A percentile compares a stretch with the other conserved stretches of the same genome.
These are phyloP conservation scores for Coelastrella sp. DNA, from an alignment of 139 green algal species.

Conservation along the genomic window DNA sequence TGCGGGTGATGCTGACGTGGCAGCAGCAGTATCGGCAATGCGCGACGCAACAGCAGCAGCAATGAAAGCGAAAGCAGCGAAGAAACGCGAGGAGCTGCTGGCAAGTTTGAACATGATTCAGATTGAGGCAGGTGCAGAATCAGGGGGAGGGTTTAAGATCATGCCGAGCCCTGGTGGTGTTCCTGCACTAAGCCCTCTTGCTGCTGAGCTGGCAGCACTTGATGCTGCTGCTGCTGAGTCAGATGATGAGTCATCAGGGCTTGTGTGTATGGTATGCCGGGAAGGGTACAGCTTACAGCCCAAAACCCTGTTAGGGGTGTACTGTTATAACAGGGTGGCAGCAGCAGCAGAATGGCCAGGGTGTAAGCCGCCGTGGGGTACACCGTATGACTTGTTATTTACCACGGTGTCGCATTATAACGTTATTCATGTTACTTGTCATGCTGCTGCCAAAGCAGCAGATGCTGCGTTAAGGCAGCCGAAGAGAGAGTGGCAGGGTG, in stretches of 20 bases:
- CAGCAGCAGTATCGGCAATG: conserved; percentile 37
- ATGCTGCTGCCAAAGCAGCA: conserved; percentile 64
- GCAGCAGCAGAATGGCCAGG: conserved; percentile 30
- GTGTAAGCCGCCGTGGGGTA: conserved; percentile 31
- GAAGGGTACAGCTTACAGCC: conserved; percentile 70
- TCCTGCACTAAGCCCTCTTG: conserved; percentile 47
- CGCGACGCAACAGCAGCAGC: conserved; percentile 49
- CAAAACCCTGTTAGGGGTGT: conserved; percentile 62
- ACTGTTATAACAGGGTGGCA: conserved; percentile 64
- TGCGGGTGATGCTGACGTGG: background rate
- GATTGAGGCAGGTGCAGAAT: background rate
- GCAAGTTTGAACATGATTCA: conserved; percentile 56
- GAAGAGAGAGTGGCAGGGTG: conserved; percentile 81
- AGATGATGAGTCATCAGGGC: conserved; percentile 44
- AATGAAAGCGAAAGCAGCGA: conserved; percentile 45
- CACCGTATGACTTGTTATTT: conserved; percentile 28
- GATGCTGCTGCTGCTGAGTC: conserved; percentile 45
- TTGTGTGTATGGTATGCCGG: conserved; percentile 67
- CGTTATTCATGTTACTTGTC: conserved; percentile 75
- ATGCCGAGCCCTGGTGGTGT: conserved; percentile 23
- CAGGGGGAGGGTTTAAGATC: background rate
- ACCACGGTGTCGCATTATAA: conserved; percentile 73
- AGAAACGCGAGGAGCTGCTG: conserved; percentile 59
- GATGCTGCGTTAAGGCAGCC: conserved; percentile 62
- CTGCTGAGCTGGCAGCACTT: conserved; percentile 55